Percentiles rank a stretch among this genome's conserved stretches.
Evolutionary conservation across 2,329 filamentous ascomycete genomes (phyloP).

Genomic region (Parascedosporium putredinis): DNA sequence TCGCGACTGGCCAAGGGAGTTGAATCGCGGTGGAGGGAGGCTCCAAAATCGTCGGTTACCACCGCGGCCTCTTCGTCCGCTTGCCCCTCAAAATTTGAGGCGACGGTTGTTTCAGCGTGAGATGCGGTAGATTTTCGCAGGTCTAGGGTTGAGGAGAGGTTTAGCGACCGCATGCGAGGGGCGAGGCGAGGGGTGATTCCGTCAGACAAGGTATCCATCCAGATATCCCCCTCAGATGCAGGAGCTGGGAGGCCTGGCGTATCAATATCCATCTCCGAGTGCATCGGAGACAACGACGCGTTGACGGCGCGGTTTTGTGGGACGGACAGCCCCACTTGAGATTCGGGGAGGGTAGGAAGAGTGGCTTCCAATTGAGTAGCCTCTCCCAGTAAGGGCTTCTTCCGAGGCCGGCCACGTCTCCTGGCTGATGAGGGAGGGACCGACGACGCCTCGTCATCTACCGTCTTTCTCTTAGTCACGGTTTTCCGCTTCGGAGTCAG

Average conservation of each 20-base stretch:
- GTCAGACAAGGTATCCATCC: constrained; percentile 32
- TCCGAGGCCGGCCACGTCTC: constrained; percentile 6
- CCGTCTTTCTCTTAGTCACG: constrained; percentile 1
- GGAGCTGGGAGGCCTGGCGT: constrained; percentile 15
- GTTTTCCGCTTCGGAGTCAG: background rate
- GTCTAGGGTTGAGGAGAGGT: background rate
- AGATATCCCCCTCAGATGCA: constrained; percentile 33
- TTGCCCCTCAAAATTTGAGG: background rate
- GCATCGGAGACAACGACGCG: background rate
- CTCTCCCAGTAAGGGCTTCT: constrained; percentile 4
- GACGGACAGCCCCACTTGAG: constrained; percentile 3
- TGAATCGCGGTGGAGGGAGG: background rate
- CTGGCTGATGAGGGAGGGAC: background rate
- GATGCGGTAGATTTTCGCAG: background rate
- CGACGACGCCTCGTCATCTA: background rate
- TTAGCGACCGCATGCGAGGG: constrained; percentile 9
- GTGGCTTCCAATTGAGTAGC: constrained; percentile 7
- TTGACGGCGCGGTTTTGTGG: background rate
- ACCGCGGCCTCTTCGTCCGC: background rate
- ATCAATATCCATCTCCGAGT: constrained; percentile 3
- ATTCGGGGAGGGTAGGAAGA: constrained; percentile 11
- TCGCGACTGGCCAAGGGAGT: background rate
- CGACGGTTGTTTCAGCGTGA: background rate
- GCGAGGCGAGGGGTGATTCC: constrained; percentile 24
- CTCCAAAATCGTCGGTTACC: background rate